Conservation (phyloP, 768 basidiomycete genomes). For the Trametopsis cervina region DNA sequence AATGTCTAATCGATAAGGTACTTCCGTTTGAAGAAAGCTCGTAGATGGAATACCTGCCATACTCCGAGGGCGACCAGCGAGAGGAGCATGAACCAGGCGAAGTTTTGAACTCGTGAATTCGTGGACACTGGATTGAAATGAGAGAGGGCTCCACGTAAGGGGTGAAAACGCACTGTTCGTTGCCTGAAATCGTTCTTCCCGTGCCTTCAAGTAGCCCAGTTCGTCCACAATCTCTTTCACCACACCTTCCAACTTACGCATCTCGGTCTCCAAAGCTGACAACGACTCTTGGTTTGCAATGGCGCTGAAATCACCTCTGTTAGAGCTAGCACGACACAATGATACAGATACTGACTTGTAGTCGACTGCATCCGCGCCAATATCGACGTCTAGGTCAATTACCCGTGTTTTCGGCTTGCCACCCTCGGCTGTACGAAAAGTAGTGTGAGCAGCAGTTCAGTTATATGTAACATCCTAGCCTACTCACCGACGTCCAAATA, state of each 20-base stretch:
- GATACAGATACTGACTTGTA: conserved; percentile 75
- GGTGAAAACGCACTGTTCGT: conserved; percentile 73
- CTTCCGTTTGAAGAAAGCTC: conserved; percentile 94
- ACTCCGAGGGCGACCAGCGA: conserved; percentile 74
- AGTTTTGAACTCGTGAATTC: conserved; percentile 83
- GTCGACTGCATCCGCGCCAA: conserved; percentile 97
- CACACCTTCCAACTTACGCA: conserved; percentile 94
- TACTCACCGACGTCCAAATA: conserved; percentile 63
- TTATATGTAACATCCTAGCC: neutral
- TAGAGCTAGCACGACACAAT: neutral
- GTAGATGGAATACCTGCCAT: conserved; percentile 94
- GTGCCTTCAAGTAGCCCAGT: conserved; percentile 79
- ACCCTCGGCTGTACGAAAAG: conserved; percentile 30
- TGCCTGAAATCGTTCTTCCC: conserved; percentile 82
- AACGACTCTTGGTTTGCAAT: conserved; percentile 98
- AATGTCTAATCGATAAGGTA: conserved; percentile 67
- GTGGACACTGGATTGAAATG: conserved; percentile 65
- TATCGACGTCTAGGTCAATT: conserved; percentile 92
- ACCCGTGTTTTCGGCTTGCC: conserved; percentile 47
- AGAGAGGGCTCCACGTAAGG: too few species aligned
- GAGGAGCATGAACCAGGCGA: conserved; percentile 83
- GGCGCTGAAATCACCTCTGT: conserved; percentile 46
- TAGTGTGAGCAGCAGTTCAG: neutral
- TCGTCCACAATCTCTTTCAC: conserved; percentile 95
- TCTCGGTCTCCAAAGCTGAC: conserved; percentile 93